Evolutionary conservation across 106 monocot species (phyloP), one percentile per base, ranked within the genome.

Genomic region (Platanthera zijinensis): DNA sequence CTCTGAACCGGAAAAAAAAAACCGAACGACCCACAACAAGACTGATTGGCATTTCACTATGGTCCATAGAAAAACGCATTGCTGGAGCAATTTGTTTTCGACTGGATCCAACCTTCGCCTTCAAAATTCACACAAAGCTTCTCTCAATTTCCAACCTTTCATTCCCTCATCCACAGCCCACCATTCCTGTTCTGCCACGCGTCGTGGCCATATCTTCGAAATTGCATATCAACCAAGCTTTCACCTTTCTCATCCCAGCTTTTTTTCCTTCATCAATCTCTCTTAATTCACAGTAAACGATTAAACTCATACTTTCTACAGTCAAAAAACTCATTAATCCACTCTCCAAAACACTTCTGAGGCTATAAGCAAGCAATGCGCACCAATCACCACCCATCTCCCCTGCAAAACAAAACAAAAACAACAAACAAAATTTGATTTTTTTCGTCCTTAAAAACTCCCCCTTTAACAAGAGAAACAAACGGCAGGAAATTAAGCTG

Each of bases 121-220:
- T 32, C 32, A 32, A 32, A 32, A 32, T 32, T 32, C 32, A 32
- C 32, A 0, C 32, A 2, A 32, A 32, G 18, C 19, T 59, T 59
- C 0, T 19, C 59, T 59, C 67, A 53, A 61, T 17, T 9, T 76
- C 48, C 74, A 14, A 48, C 82, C 82, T 66, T 68, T 71, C 94
- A 87, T 84, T 79, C 54, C 91, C 91, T 91, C 85, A 95, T 95
- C 94, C 72, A 18, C 74, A 89, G 25, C 67, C 81, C 64, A 54
- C 91, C 91, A 91, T 73, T 45, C 82, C 52, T 52, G 8, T n/a
- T 5, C 13, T 78, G 91, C 89, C 94, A 91, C 46, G 77, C 91
- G 91, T 81, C 82, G 79, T 5, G n/a, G 76, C 82, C 94, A 91
- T 91, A 95, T 95, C 94, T 77, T 57, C 7, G 72, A 73, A 67